Evolutionary conservation across 768 basidiomycete genomes (phyloP).

Genomic region (Phylloporus sp.): DNA sequence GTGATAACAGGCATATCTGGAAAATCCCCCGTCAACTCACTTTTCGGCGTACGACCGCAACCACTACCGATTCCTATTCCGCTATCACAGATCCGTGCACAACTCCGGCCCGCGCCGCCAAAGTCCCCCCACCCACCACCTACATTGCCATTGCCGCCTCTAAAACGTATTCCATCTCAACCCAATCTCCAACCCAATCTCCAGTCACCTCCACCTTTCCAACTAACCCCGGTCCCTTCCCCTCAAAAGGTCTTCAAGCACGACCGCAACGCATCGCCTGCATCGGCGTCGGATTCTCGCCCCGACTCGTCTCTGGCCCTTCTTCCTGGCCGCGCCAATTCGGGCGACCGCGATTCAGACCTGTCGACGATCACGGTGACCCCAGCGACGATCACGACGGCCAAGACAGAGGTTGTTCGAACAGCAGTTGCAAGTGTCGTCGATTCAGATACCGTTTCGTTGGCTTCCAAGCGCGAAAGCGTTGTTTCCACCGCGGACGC

Average conservation of each 20-base stretch:
- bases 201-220: conserved; percentile 7
- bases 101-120: conserved; percentile 27
- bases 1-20: conserved; percentile 21
- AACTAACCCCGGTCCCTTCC: conserved; percentile 6
- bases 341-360: conserved; percentile 29
- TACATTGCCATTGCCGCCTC: conserved; percentile 19
- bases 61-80: conserved; percentile 26
- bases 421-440: conserved; percentile 51
- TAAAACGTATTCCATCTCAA: conserved; percentile 18
- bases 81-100: conserved; percentile 25
- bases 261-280: background rate
- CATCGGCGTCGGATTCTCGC: conserved; percentile 7
- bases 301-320: conserved; percentile 20
- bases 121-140: conserved; percentile 19
- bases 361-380: conserved; percentile 42
- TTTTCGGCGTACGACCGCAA: conserved; percentile 22
- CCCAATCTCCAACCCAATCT: conserved; percentile 8
- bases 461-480: conserved; percentile 13
- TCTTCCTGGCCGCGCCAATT: conserved; percentile 7
- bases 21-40: conserved; percentile 21
- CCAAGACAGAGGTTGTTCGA: conserved; percentile 44
- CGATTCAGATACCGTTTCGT: conserved; percentile 27
- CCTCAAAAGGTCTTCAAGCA: conserved; percentile 1
- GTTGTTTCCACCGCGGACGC: conserved; percentile 8
- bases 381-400: conserved; percentile 39